These are phyloP conservation scores for Selaginella moellendorffii DNA, from an alignment of 75 land plant genomes.

Conservation along the genomic window DNA sequence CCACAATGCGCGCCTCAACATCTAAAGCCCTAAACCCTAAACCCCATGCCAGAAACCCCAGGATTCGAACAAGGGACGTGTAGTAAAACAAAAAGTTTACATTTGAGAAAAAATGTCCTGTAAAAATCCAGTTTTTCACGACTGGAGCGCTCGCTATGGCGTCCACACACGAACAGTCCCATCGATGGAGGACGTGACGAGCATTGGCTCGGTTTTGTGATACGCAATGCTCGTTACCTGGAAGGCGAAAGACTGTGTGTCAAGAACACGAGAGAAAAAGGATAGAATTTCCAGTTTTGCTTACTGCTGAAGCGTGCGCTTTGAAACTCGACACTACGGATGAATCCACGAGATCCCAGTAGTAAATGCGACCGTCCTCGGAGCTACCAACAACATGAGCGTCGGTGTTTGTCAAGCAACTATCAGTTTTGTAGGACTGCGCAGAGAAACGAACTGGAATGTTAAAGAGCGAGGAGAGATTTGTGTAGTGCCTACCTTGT, in stretches of 20 bases:
- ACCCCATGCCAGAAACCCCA: too few species aligned
- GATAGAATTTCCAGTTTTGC: not conserved
- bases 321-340: slow-evolving; percentile 56
- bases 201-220: slow-evolving; percentile 65
- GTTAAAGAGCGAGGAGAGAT: not conserved
- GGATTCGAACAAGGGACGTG: too few species aligned
- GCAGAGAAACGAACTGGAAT: not conserved
- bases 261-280: not conserved
- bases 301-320: slow-evolving; percentile 94
- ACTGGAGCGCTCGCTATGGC: too few species aligned
- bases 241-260: not conserved
- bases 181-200: slow-evolving; percentile 94
- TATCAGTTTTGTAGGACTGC: slow-evolving; percentile 91
- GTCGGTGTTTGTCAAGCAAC: slow-evolving; percentile 92
- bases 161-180: slow-evolving; percentile 85
- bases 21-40: too few species aligned
- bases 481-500: slow-evolving; percentile 66
- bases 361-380: slow-evolving; percentile 70
- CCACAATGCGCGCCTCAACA: too few species aligned
- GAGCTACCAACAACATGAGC: slow-evolving; percentile 87
- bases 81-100: too few species aligned
- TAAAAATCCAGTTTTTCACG: too few species aligned
- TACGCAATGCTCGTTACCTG: slow-evolving; percentile 93
- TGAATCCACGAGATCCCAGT: slow-evolving; percentile 93
- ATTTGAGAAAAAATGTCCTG: too few species aligned